A percentile compares a stretch with the other conserved stretches of the same genome.
These are phyloP conservation scores for Cyberlindnera maclurae DNA, from an alignment of 805 yeast genomes.

Conservation along the genomic window DNA sequence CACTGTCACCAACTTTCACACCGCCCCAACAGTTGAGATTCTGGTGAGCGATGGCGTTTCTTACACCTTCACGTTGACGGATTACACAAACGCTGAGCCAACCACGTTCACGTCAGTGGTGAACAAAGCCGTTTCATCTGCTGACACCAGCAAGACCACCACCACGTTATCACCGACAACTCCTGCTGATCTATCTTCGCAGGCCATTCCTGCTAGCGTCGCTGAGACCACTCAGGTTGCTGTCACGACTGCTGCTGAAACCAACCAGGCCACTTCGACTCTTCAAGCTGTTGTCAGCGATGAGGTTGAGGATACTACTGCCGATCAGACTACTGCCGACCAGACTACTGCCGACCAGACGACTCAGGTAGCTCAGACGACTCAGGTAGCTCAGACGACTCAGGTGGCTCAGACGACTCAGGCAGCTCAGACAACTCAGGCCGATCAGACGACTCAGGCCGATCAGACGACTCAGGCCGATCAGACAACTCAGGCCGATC, in stretches of 20 bases:
- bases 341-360: background rate
- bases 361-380: background rate
- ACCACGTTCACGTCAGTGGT: conserved; percentile 27
- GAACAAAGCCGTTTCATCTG: conserved; percentile 8
- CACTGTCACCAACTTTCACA: conserved; percentile 30
- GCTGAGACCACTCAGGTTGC: conserved; percentile 1
- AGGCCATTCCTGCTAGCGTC: conserved; percentile 6
- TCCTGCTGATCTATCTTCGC: conserved; percentile 1
- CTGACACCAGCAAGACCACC: conserved; percentile 8
- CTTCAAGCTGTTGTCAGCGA: too few relatives aligned
- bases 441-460: conserved; percentile 1
- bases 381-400: background rate
- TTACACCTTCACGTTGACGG: conserved; percentile 31
- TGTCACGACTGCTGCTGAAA: conserved; percentile 6
- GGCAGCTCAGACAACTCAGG: background rate
- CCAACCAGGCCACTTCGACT: conserved; percentile 7
- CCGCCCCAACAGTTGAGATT: conserved; percentile 36
- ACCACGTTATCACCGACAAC: conserved; percentile 15
- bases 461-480: conserved; percentile 10
- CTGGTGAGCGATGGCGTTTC: conserved; percentile 31
- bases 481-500: conserved; percentile 10
- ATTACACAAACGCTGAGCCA: conserved; percentile 30
- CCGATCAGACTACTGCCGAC: conserved; percentile 5
- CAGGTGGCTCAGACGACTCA: background rate
- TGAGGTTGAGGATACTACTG: background rate